Evolutionary conservation across 306 rosid species (phyloP).

Genomic region (Canavalia gladiata): DNA sequence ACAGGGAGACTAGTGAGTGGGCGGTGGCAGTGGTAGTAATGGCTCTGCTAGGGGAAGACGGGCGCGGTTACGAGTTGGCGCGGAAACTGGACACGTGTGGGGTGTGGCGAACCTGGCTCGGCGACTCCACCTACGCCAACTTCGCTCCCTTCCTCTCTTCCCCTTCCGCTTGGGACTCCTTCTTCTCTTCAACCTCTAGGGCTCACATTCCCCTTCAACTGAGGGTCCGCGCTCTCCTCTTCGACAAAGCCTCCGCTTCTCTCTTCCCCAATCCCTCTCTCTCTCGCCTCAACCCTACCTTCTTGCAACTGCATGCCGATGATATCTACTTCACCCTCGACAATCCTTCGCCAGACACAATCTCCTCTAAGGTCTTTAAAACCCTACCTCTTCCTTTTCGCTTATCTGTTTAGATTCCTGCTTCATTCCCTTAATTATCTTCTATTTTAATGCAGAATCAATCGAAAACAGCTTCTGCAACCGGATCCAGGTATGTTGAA

Average conservation of each 20-base stretch:
- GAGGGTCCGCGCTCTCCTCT: constrained; percentile 91
- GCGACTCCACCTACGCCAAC: constrained; percentile 70
- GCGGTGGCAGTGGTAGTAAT: constrained; percentile 45
- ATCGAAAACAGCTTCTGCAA: constrained; percentile 58
- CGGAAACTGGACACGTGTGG: constrained; percentile 71
- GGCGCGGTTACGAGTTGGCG: constrained; percentile 88
- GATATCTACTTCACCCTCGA: constrained; percentile 89
- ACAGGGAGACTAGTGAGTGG: not conserved
- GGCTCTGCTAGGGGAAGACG: constrained; percentile 89
- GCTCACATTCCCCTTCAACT: constrained; percentile 83
- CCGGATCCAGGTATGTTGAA: constrained; percentile 72
- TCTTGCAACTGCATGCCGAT: constrained; percentile 76
- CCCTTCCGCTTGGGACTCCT: constrained; percentile 83
- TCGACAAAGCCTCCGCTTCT: constrained; percentile 86
- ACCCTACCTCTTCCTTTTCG: constrained; percentile 2
- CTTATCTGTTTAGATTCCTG: not conserved
- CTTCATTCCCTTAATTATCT: not conserved
- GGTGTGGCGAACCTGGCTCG: constrained; percentile 87
- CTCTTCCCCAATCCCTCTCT: constrained; percentile 54
- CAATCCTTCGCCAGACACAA: constrained; percentile 14
- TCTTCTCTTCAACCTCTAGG: constrained; percentile 79
- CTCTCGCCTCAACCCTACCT: constrained; percentile 66
- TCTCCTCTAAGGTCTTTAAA: not conserved
- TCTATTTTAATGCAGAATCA: constrained; percentile 66
- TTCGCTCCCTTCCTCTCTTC: constrained; percentile 75